Percentiles rank a stretch among this genome's conserved stretches.
Conservation (phyloP, 2,329 filamentous ascomycete genomes). For the Fusarium fujikuroi region DNA sequence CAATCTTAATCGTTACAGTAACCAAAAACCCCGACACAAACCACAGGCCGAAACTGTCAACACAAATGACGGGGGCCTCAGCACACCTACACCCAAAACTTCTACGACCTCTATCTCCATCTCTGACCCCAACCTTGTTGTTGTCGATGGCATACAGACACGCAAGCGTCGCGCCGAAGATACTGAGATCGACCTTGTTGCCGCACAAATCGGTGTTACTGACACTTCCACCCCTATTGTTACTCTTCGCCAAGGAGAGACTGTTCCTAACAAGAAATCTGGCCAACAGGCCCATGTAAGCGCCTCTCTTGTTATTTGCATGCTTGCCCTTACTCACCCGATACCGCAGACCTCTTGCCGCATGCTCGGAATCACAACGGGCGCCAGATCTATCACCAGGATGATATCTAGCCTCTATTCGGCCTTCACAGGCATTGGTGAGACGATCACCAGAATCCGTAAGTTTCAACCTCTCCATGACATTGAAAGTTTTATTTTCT, state of each 20-base stretch:
- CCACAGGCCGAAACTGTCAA: background rate
- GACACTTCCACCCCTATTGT: constrained; percentile 19
- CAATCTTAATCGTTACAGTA: background rate
- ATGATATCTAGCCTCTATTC: constrained; percentile 46
- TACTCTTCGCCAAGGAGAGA: constrained; percentile 32
- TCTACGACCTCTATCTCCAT: background rate
- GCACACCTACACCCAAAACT: background rate
- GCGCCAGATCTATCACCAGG: constrained; percentile 41
- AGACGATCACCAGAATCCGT: constrained; percentile 42
- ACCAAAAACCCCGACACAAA: background rate
- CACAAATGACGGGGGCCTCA: background rate
- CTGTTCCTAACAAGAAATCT: constrained; percentile 7
- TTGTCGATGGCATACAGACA: constrained; percentile 45
- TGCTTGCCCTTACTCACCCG: background rate
- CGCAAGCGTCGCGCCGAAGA: constrained; percentile 47
- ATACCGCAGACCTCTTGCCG: constrained; percentile 20
- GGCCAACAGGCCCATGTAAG: constrained; percentile 30
- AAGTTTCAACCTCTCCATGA: background rate
- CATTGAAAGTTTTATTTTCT: background rate
- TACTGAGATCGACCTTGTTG: constrained; percentile 48
- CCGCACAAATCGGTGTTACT: constrained; percentile 33
- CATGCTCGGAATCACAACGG: constrained; percentile 37
- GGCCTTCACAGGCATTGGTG: constrained; percentile 43
- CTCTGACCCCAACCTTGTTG: constrained; percentile 15
- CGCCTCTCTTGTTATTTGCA: background rate